Conservation (phyloP, 768 basidiomycete genomes). For the Lactarius hatsudake region DNA sequence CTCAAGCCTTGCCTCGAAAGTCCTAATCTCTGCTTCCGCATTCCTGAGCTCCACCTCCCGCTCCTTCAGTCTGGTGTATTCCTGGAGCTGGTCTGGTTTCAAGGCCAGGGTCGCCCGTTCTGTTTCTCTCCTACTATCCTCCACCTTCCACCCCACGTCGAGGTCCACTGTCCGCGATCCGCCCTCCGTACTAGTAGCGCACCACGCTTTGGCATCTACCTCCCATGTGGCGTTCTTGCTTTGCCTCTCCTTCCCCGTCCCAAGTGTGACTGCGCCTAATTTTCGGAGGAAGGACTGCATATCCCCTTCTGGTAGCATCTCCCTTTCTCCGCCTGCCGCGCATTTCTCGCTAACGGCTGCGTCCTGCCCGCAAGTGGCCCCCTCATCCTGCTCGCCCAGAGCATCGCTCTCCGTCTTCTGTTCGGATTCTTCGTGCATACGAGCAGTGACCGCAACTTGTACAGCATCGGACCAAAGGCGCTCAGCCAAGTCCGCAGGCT, state of each 20-base stretch:
- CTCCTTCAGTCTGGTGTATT: not conserved
- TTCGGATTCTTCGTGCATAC: not conserved
- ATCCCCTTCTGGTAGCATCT: not conserved
- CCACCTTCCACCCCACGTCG: not conserved
- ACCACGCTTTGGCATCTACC: not conserved
- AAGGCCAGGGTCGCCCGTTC: not conserved
- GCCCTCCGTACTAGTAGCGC: not conserved
- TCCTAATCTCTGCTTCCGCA: not conserved
- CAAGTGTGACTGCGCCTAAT: not conserved
- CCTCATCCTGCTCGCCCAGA: not conserved
- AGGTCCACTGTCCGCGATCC: not conserved
- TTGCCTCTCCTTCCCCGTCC: not conserved
- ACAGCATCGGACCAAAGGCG: not conserved
- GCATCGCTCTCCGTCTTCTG: not conserved
- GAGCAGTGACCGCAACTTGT: not conserved
- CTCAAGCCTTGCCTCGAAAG: conserved; percentile 1
- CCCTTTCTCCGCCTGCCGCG: not conserved
- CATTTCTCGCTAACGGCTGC: not conserved
- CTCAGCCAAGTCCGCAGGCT: not conserved
- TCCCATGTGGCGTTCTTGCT: not conserved
- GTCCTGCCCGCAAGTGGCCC: not conserved
- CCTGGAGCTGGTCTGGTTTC: not conserved
- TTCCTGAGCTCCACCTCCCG: not conserved
- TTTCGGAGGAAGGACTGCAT: not conserved
- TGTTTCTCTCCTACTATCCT: not conserved